Evolutionary conservation across 768 basidiomycete genomes (phyloP), one percentile per base, ranked within the genome.

Genomic region (Ramaria sp.): DNA sequence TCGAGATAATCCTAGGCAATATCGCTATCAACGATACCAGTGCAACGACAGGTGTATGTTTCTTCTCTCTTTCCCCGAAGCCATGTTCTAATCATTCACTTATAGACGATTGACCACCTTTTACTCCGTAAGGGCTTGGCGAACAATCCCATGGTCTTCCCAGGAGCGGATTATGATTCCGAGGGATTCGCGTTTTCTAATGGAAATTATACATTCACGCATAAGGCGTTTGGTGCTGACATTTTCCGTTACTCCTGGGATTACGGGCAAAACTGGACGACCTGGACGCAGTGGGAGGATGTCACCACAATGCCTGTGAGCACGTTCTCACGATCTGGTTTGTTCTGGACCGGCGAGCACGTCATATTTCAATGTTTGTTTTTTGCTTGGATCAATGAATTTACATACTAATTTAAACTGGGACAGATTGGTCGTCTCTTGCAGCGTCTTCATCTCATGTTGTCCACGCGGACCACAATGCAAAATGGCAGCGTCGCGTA

Each of bases 71-170:
- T 18, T 52, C 42, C 34, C 55, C n/a, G 43, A 22, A 9, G 50
- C 59, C 47, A 27, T 47, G 6, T 49, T 50, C 45, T 45, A 37
- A 47, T 10, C 32, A 13, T 37, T 24, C 13, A 59, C 32, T 66
- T 63, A 13, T 39, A 85, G 81, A 68, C 74, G n/a, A 68, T 73
- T 36, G 92, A 95, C 66, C 85, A 83, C 62, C 70, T 95, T 28
- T 66, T 95, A 34, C 59, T 95, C 55, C 80, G 93, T 61, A 93
- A 93, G 67, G 93, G 93, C 38, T 61, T 74, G 13, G 56, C 76
- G 2, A 66, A 78, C 61, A 95, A 96, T 62, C 76, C 85, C 18
- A 83, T 96, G 73, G 82, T 96, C n/a, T 93, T 86, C 75, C 88
- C 89, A 0, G 73, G 77, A 20, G 77, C 80, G 38, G 90, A 94